phyloP scores from a whole-genome alignment of 208 protist species.

The Crithidia acanthocephali region DNA sequence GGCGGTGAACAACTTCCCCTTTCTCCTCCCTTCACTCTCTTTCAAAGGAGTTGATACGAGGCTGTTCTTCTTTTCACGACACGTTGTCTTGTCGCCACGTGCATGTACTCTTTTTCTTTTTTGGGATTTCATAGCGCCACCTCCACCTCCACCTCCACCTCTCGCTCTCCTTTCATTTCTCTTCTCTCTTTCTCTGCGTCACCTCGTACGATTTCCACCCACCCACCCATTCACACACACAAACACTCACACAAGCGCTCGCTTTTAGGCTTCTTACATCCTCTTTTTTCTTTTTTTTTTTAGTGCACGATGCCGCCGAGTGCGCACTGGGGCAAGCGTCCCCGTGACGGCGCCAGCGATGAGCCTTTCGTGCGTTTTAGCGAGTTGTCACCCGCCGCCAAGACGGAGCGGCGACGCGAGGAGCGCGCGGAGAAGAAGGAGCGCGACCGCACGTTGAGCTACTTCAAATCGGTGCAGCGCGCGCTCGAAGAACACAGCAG shows the following conservation, averaged over 20 bases:
- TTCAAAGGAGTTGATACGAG: too few relatives aligned
- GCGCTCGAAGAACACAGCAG: conserved; percentile 67
- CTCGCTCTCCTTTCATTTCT: too few relatives aligned
- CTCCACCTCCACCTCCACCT: too few relatives aligned
- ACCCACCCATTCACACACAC: neutral
- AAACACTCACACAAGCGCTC: conserved; percentile 8
- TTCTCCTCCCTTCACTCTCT: too few relatives aligned
- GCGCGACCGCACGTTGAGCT: conserved; percentile 77
- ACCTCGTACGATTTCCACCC: too few relatives aligned
- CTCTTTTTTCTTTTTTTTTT: too few relatives aligned
- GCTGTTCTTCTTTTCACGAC: too few relatives aligned
- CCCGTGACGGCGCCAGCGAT: conserved; percentile 38
- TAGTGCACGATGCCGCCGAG: conserved; percentile 17
- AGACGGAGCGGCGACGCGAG: conserved; percentile 65
- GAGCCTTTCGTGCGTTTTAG: conserved; percentile 70
- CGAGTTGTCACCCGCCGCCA: conserved; percentile 69
- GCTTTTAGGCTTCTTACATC: neutral
- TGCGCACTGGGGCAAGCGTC: conserved; percentile 62
- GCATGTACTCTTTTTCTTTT: too few relatives aligned
- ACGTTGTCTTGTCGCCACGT: too few relatives aligned
- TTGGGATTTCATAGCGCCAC: too few relatives aligned
- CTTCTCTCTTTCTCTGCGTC: too few relatives aligned
- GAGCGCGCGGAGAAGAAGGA: conserved; percentile 91
- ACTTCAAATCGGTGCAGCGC: conserved; percentile 85
- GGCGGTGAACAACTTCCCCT: too few relatives aligned